phyloP scores from a whole-genome alignment of 2,329 filamentous ascomycete species.

The Amauroascus niger region DNA sequence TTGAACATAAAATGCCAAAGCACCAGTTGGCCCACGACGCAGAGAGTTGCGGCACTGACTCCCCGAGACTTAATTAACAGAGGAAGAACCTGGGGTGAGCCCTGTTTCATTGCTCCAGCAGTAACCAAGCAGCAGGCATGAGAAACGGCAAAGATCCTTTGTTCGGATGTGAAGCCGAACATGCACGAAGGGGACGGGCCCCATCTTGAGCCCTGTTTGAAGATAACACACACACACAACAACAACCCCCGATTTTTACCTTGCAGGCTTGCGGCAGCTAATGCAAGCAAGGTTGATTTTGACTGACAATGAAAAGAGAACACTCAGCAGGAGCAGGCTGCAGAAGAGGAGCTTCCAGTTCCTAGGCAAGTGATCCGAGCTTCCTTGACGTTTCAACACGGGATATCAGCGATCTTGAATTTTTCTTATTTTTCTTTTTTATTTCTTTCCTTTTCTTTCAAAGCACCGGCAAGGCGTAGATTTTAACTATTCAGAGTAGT shows the following conservation, averaged over 20 bases:
- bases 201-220: not conserved
- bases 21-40: no score
- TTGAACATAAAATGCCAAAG: no score
- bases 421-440: no score
- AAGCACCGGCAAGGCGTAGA: not conserved
- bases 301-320: not conserved
- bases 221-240: no score
- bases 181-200: not conserved
- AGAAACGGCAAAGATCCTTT: not conserved
- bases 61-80: no score
- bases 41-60: no score
- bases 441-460: no score
- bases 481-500: not conserved
- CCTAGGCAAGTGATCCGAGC: not conserved
- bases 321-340: no score
- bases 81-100: no score
- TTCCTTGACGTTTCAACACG: not conserved
- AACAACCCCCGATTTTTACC: not conserved
- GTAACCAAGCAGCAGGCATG: not conserved
- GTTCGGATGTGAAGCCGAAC: not conserved
- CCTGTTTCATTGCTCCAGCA: not conserved
- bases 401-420: no score
- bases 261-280: not conserved
- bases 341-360: not conserved
- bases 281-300: not conserved